These are phyloP conservation scores for Russula sp. DNA, from an alignment of 768 basidiomycete genomes.

Conservation along the genomic window DNA sequence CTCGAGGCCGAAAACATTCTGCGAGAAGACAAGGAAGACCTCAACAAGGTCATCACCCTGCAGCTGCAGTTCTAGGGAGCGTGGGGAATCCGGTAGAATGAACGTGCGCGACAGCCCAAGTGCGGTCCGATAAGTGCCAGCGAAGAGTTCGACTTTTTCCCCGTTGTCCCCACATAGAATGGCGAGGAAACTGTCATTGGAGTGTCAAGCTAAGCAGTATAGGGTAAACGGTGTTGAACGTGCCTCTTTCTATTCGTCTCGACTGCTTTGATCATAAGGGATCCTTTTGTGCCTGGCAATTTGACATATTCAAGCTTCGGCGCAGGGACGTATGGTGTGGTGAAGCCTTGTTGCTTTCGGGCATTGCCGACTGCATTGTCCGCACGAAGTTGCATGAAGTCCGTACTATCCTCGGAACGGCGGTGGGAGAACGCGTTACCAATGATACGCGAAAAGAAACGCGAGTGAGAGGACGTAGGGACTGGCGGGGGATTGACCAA, in stretches of 20 bases:
- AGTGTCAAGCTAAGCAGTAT: background rate
- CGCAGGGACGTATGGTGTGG: constrained; percentile 52
- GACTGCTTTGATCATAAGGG: constrained; percentile 76
- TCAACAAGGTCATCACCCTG: constrained; percentile 93
- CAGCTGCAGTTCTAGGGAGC: constrained; percentile 78
- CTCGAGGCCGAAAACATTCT: constrained; percentile 89
- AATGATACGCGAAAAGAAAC: constrained; percentile 68
- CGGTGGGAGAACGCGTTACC: constrained; percentile 56
- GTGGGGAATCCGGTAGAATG: constrained; percentile 85
- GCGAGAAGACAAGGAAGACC: constrained; percentile 84
- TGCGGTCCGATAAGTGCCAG: constrained; percentile 85
- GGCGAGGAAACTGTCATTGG: constrained; percentile 65
- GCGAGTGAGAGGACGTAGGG: constrained; percentile 40
- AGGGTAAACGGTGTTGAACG: background rate
- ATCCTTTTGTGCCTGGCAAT: constrained; percentile 84
- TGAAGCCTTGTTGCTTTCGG: constrained; percentile 30
- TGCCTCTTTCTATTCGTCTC: constrained; percentile 89
- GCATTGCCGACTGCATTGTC: constrained; percentile 39
- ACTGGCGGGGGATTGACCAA: constrained; percentile 27
- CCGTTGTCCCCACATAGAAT: constrained; percentile 90
- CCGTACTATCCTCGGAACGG: constrained; percentile 51
- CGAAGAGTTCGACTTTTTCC: constrained; percentile 91
- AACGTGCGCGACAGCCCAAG: constrained; percentile 89
- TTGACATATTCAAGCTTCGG: constrained; percentile 91
- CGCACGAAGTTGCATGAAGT: constrained; percentile 31